Evolutionary conservation across 2,329 filamentous ascomycete genomes (phyloP).

Genomic region (Arthrocladium fulminans): DNA sequence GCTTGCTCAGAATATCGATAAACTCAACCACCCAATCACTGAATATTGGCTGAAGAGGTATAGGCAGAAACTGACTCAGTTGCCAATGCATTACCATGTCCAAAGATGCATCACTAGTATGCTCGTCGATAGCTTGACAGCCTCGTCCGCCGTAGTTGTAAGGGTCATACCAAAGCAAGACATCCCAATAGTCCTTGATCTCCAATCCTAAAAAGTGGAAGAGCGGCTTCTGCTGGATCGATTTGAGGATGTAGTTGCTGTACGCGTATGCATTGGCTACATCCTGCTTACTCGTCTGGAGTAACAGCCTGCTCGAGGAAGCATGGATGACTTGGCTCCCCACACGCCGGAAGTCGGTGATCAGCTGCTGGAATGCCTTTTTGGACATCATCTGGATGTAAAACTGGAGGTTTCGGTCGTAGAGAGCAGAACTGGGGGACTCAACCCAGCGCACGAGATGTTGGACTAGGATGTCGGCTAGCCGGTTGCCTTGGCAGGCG

Average conservation of each 20-base stretch:
- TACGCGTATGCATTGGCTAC: slow-evolving; percentile 96
- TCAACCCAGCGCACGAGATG: slow-evolving; percentile 97
- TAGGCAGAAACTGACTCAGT: slow-evolving; percentile 77
- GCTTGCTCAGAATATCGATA: slow-evolving; percentile 81
- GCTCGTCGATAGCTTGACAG: slow-evolving; percentile 67
- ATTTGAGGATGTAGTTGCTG: slow-evolving; percentile 94
- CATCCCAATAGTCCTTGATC: slow-evolving; percentile 99
- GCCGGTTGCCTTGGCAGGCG: slow-evolving; percentile 77
- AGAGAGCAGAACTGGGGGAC: slow-evolving; percentile 84
- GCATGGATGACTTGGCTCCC: slow-evolving; percentile 96
- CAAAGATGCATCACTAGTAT: slow-evolving; percentile 63
- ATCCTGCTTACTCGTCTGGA: slow-evolving; percentile 94
- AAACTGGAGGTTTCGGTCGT: slow-evolving; percentile 87
- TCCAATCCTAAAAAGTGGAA: slow-evolving; percentile 97
- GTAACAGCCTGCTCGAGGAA: slow-evolving; percentile 73
- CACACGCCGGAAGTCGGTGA: slow-evolving; percentile 91
- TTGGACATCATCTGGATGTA: slow-evolving; percentile 98
- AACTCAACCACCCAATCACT: slow-evolving; percentile 91
- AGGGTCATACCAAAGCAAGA: slow-evolving; percentile 96
- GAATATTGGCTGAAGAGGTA: slow-evolving; percentile 72
- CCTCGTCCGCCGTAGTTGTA: slow-evolving; percentile 98
- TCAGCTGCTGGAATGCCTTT: slow-evolving; percentile 92
- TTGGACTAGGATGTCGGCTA: slow-evolving; percentile 97
- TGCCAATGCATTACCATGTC: slow-evolving; percentile 99
- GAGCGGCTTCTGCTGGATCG: slow-evolving; percentile 85